phyloP scores from a whole-genome alignment of 2,329 filamentous ascomycete genomes.

The Cladorrhinum sp. region DNA sequence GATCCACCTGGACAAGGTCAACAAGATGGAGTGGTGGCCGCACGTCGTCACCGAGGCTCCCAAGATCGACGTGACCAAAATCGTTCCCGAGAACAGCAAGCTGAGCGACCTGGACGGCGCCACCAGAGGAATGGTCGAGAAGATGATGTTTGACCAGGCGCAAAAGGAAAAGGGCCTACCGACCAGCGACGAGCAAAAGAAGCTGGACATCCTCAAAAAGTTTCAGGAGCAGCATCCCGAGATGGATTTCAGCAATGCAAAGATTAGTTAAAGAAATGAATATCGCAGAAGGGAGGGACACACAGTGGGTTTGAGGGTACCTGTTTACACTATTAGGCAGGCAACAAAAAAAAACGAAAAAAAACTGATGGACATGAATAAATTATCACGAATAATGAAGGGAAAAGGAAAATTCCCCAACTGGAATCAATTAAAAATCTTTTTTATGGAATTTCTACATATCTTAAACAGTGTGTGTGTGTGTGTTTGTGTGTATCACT shows the following conservation, averaged over 20 bases:
- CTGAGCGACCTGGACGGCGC: conserved; percentile 90
- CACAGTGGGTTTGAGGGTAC: neutral
- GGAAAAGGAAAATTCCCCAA: neutral
- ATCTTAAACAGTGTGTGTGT: neutral
- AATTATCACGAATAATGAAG: neutral
- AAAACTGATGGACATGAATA: neutral
- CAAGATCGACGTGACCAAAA: conserved; percentile 92
- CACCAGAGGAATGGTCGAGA: conserved; percentile 96
- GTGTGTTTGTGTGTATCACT: no score
- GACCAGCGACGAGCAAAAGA: conserved; percentile 92
- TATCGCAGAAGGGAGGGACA: neutral
- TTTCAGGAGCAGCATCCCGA: conserved; percentile 79
- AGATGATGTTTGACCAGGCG: conserved; percentile 99
- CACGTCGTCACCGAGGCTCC: conserved; percentile 85
- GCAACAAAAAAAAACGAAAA: neutral
- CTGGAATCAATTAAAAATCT: no score
- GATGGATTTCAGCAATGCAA: conserved; percentile 70
- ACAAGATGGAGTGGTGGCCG: conserved; percentile 98
- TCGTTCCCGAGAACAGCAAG: conserved; percentile 88
- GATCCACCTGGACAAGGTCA: conserved; percentile 89
- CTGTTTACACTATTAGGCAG: neutral
- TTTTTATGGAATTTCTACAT: neutral
- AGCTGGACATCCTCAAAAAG: conserved; percentile 86
- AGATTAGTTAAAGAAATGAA: conserved; percentile 49
- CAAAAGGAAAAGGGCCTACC: conserved; percentile 92